Conservation (phyloP, 2,329 filamentous ascomycete genomes). For the Ciborinia camelliae region DNA sequence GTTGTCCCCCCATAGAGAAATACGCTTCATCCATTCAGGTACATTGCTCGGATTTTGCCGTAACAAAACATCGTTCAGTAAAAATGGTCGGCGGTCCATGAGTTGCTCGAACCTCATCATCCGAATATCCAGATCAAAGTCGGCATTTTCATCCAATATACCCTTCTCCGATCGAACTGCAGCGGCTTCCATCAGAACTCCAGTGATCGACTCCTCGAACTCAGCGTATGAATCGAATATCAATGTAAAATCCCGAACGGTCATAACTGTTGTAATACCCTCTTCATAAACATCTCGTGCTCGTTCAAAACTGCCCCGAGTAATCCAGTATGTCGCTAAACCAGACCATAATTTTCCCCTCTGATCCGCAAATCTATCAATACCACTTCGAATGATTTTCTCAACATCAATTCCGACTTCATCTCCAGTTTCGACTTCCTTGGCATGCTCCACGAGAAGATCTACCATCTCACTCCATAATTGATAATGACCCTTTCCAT, state of each 20-base stretch:
- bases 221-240: conserved; percentile 96
- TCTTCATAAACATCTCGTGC: conserved; percentile 94
- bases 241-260: conserved; percentile 92
- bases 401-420: conserved; percentile 87
- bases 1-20: conserved; percentile 94
- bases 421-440: conserved; percentile 75
- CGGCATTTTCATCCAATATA: conserved; percentile 73
- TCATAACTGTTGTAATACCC: conserved; percentile 97
- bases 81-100: conserved; percentile 93
- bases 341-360: conserved; percentile 93
- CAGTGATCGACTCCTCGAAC: conserved; percentile 94
- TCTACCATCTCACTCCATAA: conserved; percentile 98
- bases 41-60: conserved; percentile 97
- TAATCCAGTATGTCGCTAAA: conserved; percentile 94
- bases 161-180: conserved; percentile 76
- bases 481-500: conserved; percentile 92
- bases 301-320: conserved; percentile 85
- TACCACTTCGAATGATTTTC: conserved; percentile 86
- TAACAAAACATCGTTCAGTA: conserved; percentile 91
- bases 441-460: conserved; percentile 84
- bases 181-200: conserved; percentile 84
- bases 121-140: conserved; percentile 91
- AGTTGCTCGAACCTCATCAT: conserved; percentile 98
- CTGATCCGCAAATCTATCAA: conserved; percentile 87
- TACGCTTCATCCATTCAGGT: conserved; percentile 93